Base-by-base conservation (phyloP, 2,329 filamentous ascomycete species). In the Ophiostoma australiae region DNA sequence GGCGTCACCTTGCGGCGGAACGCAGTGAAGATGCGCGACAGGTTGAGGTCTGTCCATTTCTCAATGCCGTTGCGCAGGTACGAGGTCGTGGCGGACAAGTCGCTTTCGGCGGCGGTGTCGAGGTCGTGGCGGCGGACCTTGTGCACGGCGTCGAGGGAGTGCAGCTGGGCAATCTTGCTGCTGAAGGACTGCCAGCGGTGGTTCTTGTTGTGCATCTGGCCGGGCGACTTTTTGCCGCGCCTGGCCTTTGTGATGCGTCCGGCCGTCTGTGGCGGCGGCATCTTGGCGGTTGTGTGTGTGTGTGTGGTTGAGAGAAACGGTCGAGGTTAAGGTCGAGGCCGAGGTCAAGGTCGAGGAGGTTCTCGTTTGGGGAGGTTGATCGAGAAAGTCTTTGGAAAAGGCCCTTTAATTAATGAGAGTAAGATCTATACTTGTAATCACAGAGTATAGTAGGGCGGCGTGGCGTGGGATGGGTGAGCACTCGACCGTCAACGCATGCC, bases 121-220 rank as follows among this genome's bases (percentile, higher is more conserved):
- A 95, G 89, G 77, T 91, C 89, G 82, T 96, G 87, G 79, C 91
- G 90, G 80, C 93, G 92, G 76, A 96, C 91, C 81, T 90, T 90
- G 80, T 95, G 93, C 75, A 99, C 87, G 66, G 95, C 95, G 77
- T 99, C 94, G 81, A 99, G 86, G 41, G 88, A 88, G 81, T 92
- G 95, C 78, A 98, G 87, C 80, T 94, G 95, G 74, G 92, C 88
- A 79, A 98, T 92, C 80, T 96, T 95, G 78, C 90, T 87, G 72
- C 90, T 92, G 81, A 98, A 98, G 73, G 92, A 90, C 81, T 97
- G 91, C 87, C 93, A 98, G 78, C 92, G 87, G 81, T 97, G 92
- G 69, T 92, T 91, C 78, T 92, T 94, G 73, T 90, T 89, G 75
- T 93, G 91, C 52, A 72, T 71, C 61, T 74, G 72, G n/a, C 69